These are phyloP conservation scores for Pleurotus cornucopiae DNA, from an alignment of 768 basidiomycete species.

Conservation along the genomic window DNA sequence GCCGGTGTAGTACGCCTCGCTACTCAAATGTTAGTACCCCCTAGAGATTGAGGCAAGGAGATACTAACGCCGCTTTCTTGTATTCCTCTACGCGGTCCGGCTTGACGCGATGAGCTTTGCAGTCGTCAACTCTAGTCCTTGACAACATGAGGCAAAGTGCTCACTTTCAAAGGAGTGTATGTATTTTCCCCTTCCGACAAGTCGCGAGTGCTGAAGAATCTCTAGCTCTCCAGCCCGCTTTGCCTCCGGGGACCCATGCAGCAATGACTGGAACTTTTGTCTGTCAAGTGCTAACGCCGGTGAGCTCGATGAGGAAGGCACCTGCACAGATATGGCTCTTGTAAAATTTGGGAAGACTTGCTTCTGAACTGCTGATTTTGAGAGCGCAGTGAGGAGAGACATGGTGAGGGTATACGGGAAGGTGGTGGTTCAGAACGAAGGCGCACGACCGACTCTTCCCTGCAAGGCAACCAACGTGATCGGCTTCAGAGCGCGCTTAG, in stretches of 20 bases:
- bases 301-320: conserved; percentile 17
- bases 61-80: conserved; percentile 78
- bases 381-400: conserved; percentile 27
- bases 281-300: conserved; percentile 17
- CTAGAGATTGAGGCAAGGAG: neutral
- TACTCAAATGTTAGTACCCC: conserved; percentile 21
- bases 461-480: conserved; percentile 1
- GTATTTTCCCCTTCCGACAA: conserved; percentile 93
- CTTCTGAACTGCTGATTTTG: conserved; percentile 24
- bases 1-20: conserved; percentile 80
- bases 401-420: conserved; percentile 12
- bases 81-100: conserved; percentile 81
- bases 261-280: conserved; percentile 54
- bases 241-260: conserved; percentile 94
- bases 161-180: conserved; percentile 86
- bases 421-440: conserved; percentile 3
- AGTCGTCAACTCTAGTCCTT: neutral
- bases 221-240: conserved; percentile 77
- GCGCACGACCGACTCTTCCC: neutral
- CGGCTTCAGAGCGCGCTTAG: conserved; percentile 6
- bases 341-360: conserved; percentile 23
- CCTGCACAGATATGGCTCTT: conserved; percentile 64
- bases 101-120: conserved; percentile 78
- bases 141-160: conserved; percentile 18
- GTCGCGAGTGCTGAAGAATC: conserved; percentile 75